These are phyloP conservation scores for Haplosporangium gracile DNA, from an alignment of 192 early-diverging fungal species.

Conservation along the genomic window DNA sequence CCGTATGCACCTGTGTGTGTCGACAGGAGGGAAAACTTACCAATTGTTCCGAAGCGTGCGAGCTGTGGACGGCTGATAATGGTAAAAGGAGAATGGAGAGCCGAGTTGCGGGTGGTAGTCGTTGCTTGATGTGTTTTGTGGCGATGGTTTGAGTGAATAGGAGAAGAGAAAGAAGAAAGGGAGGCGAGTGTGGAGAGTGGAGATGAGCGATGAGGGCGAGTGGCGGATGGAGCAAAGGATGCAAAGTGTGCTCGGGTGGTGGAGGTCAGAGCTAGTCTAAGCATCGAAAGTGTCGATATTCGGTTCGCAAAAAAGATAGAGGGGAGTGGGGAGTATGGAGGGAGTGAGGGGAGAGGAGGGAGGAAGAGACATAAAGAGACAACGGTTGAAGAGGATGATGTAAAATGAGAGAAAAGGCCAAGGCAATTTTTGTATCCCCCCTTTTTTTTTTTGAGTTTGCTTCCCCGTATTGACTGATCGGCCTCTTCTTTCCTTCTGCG, in stretches of 20 bases:
- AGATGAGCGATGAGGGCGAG: constrained; percentile 8
- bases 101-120: not conserved
- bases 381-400: too few species aligned
- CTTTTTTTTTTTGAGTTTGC: too few species aligned
- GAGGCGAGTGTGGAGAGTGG: not conserved
- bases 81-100: not conserved
- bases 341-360: not conserved
- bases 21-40: not conserved
- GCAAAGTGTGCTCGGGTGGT: not conserved
- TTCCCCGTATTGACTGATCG: too few species aligned
- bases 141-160: not conserved
- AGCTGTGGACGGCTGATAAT: not conserved
- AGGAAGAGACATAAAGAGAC: not conserved
- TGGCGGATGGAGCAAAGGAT: not conserved
- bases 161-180: not conserved
- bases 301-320: constrained; percentile 4
- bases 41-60: constrained; percentile 19
- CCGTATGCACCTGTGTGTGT: not conserved
- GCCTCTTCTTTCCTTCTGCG: too few species aligned
- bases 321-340: not conserved
- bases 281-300: not conserved
- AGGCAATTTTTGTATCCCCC: too few species aligned
- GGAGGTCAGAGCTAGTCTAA: not conserved
- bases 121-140: not conserved
- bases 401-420: too few species aligned